These are phyloP conservation scores for Lachnellula suecica DNA, from an alignment of 2,329 filamentous ascomycete species.

Conservation along the genomic window DNA sequence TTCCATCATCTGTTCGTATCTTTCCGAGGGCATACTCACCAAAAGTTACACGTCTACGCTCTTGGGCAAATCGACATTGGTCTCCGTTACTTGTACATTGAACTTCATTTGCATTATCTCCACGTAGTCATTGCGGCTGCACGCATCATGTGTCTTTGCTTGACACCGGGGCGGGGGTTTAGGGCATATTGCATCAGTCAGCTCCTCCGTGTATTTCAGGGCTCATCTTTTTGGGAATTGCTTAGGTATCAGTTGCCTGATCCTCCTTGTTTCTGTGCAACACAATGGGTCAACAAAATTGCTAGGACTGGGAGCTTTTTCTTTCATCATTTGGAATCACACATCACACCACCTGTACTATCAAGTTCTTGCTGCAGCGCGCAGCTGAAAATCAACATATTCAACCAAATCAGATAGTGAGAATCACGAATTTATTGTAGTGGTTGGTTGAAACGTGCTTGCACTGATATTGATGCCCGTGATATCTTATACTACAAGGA, in stretches of 20 bases:
- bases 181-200: constrained; percentile 22
- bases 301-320: constrained; percentile 16
- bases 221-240: too few relatives aligned
- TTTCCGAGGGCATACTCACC: background rate
- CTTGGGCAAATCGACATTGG: background rate
- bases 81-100: constrained; percentile 24
- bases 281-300: constrained; percentile 16
- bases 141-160: constrained; percentile 15
- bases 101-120: constrained; percentile 9
- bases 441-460: background rate
- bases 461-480: too few relatives aligned
- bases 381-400: background rate
- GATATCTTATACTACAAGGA: too few relatives aligned
- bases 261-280: constrained; percentile 11
- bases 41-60: background rate
- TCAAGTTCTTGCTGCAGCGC: constrained; percentile 2
- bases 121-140: constrained; percentile 6
- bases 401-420: background rate
- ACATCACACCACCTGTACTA: constrained; percentile 9
- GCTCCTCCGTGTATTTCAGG: constrained; percentile 16
- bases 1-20: background rate
- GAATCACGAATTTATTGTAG: background rate
- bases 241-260: too few relatives aligned
- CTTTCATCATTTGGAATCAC: constrained; percentile 7
- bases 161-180: constrained; percentile 16